phyloP scores from a whole-genome alignment of 2,329 filamentous ascomycete species.

The Arthrocladium fulminans region DNA sequence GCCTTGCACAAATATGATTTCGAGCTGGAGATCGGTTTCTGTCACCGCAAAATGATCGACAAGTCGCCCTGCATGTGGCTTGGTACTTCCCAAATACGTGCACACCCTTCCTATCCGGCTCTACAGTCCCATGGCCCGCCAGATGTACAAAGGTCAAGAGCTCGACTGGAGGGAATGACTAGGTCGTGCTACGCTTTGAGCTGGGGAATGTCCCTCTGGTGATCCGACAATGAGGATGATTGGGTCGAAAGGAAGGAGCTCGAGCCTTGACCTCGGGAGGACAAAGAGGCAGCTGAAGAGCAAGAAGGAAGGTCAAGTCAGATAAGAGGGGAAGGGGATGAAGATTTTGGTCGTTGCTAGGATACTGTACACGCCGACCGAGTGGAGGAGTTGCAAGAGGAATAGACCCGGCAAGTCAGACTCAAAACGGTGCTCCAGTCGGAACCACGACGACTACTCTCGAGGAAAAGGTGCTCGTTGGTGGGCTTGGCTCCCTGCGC shows the following conservation, averaged over 20 bases:
- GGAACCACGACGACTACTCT: neutral
- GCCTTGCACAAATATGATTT: neutral
- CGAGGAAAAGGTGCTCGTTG: neutral
- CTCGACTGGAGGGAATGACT: constrained; percentile 1
- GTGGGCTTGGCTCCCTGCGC: neutral
- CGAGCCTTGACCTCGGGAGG: constrained; percentile 11
- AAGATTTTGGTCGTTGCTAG: constrained; percentile 9
- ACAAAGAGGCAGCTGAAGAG: constrained; percentile 7
- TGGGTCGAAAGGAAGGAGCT: neutral
- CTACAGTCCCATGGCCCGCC: constrained; percentile 7
- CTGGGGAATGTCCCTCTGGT: neutral
- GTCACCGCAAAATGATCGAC: constrained; percentile 1
- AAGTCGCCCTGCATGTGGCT: neutral
- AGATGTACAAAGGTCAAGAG: constrained; percentile 7
- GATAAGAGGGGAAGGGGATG: constrained; percentile 8
- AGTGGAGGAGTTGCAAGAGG: constrained; percentile 1
- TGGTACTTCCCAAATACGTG: constrained; percentile 5
- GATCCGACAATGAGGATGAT: constrained; percentile 1
- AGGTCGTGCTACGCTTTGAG: neutral
- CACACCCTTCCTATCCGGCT: neutral
- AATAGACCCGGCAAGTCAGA: neutral
- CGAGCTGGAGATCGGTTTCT: neutral
- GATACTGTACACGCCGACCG: constrained; percentile 8
- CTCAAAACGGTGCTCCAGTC: neutral
- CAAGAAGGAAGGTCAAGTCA: constrained; percentile 6